Conservation (phyloP, 2,329 filamentous ascomycete genomes). For the Uncinocarpus reesii region DNA sequence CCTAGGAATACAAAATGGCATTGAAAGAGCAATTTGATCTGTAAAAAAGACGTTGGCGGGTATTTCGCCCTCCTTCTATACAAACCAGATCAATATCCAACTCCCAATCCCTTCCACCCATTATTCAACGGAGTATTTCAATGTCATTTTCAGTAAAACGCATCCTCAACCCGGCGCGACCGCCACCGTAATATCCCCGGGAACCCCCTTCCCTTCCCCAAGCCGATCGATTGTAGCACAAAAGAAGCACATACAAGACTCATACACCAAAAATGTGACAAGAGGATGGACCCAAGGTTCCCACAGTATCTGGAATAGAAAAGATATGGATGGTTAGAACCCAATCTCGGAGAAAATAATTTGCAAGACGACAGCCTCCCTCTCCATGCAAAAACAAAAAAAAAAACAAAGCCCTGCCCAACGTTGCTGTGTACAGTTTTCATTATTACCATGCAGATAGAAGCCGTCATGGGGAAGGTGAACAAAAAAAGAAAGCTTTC, state of each 20-base stretch:
- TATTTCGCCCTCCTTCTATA: not conserved
- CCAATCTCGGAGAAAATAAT: not conserved
- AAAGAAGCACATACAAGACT: no score
- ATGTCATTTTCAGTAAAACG: not conserved
- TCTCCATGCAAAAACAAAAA: constrained; percentile 3
- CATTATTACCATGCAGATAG: not conserved
- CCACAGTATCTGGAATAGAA: not conserved
- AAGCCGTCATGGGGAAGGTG: not conserved
- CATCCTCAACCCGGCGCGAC: not conserved
- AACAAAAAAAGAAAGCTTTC: not conserved
- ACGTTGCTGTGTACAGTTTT: not conserved
- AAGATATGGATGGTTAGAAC: not conserved
- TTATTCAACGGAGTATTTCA: not conserved
- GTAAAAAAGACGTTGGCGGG: no score
- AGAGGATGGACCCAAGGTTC: no score
- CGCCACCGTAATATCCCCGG: not conserved
- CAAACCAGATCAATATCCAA: not conserved
- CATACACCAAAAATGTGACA: not conserved
- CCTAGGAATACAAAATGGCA: no score
- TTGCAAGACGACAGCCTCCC: constrained; percentile 4
- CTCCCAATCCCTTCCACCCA: not conserved
- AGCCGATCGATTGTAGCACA: no score
- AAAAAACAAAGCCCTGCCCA: no score
- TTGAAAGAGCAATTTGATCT: no score
- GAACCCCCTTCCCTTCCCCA: no score